Base-by-base conservation (phyloP, 192 early-diverging fungal genomes). In the Podila horticola region DNA sequence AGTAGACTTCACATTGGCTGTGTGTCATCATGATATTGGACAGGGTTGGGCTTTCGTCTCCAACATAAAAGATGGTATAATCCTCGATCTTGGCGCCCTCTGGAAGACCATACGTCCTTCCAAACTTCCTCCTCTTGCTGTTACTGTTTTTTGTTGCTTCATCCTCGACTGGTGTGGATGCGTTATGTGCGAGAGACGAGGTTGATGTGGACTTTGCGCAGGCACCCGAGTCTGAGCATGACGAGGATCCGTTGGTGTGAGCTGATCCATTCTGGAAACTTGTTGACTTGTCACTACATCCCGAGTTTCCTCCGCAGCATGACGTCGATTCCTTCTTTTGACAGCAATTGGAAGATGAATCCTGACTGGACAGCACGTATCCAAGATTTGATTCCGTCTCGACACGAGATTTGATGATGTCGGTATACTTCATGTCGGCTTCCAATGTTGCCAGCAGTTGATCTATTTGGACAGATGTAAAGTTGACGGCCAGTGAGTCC, bases 21-120 rank as follows among this genome's bases (percentile, higher is more conserved):
- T 94, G 85, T 13, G 95, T 93, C 85, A 98, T 89, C 67, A 97
- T 73, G 45, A 99, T 85, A 79, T 99, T 96, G 20, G 94, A 95
- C 41, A 98, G 84, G 7, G 95, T 91, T 26, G 92, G 76, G 72
- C 92, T 92, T 66, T 97, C 95, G 10, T 72, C 74, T 31, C 97
- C 97, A 74, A 99, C 79, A 74, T 94, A 99, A 50, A 98, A 90
- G 0, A 98, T 74, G 0, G 88, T 79, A 65, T 91, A 95, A 58
- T 95, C 89, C 30, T 87, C 83, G 24, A 95, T 71, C 2, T 81
- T 31, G 15, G 71, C 61, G 4, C 63, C 86, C 22, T 75, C 75
- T 0, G 87, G 86, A 55, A 94, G 84, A 19, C 83, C 67, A 66
- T 88, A 92, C 36, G 83, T 79, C 36, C 91, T 83, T 24, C 92